These are phyloP conservation scores for Fusarium sambucinum DNA, from an alignment of 2,329 filamentous ascomycete species.

Conservation along the genomic window DNA sequence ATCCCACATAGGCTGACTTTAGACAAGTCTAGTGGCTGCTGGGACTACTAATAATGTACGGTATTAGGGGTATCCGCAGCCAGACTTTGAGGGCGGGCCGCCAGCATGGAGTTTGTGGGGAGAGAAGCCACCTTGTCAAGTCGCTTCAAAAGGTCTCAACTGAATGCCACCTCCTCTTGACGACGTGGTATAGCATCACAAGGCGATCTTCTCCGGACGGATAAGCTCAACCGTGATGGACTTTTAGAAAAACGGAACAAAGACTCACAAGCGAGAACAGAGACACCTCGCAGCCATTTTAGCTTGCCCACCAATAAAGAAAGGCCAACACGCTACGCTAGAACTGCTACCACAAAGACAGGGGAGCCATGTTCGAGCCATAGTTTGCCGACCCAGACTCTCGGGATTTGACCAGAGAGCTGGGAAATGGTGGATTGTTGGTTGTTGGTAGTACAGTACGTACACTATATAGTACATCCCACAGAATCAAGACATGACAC, in stretches of 20 bases:
- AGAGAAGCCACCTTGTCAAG: conserved; percentile 31
- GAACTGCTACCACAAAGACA: conserved; percentile 41
- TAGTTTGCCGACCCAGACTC: conserved; percentile 53
- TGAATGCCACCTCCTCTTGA: conserved; percentile 18
- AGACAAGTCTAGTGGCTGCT: conserved; percentile 22
- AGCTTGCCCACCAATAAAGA: conserved; percentile 1
- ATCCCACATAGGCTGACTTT: conserved; percentile 22
- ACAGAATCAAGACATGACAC: not conserved
- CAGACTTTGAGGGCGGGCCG: conserved; percentile 43
- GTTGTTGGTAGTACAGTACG: conserved; percentile 20
- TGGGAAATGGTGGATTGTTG: conserved; percentile 47
- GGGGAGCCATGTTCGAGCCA: conserved; percentile 50
- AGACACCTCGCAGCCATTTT: not conserved
- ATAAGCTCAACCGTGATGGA: conserved; percentile 29
- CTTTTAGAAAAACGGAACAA: conserved; percentile 10
- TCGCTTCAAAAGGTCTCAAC: conserved; percentile 35
- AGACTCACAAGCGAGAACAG: not conserved
- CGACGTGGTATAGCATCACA: conserved; percentile 23
- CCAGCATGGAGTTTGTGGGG: conserved; percentile 43
- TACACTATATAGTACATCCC: not conserved
- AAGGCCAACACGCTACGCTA: conserved; percentile 23
- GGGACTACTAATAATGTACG: not conserved
- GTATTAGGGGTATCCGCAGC: conserved; percentile 39
- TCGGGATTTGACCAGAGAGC: conserved; percentile 52
- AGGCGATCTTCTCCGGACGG: conserved; percentile 18